Conservation (phyloP, 192 early-diverging fungal genomes). For the Chytriomyces sp. region DNA sequence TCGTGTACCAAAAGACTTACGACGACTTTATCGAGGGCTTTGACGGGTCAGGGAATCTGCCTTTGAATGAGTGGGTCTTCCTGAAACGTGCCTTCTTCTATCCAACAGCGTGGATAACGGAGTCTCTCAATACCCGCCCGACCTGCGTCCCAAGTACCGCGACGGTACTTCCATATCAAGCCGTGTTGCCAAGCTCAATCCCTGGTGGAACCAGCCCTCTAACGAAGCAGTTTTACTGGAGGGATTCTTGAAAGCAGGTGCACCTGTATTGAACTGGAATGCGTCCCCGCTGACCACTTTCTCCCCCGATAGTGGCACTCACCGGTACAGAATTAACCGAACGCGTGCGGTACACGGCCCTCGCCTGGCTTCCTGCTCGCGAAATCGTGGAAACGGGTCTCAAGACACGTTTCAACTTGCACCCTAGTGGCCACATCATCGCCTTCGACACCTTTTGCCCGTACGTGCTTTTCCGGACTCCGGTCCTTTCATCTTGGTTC, state of each 20-base stretch:
- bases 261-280: neutral
- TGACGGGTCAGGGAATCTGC: conserved; percentile 1
- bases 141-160: conserved; percentile 78
- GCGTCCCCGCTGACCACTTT: neutral
- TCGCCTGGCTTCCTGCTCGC: conserved; percentile 87
- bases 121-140: conserved; percentile 80
- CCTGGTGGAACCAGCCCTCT: conserved; percentile 86
- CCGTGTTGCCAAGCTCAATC: conserved; percentile 85
- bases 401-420: conserved; percentile 52
- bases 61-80: neutral
- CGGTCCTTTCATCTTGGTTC: neutral
- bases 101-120: conserved; percentile 94
- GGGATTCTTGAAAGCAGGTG: conserved; percentile 54
- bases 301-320: conserved; percentile 55
- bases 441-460: conserved; percentile 84
- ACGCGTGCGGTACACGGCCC: conserved; percentile 66
- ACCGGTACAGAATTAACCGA: conserved; percentile 77
- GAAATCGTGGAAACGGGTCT: conserved; percentile 80
- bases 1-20: conserved; percentile 84
- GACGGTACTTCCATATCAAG: conserved; percentile 81
- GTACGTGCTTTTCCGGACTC: neutral
- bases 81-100: conserved; percentile 34
- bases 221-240: conserved; percentile 71
- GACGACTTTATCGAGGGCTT: conserved; percentile 56
- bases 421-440: conserved; percentile 77